Evolutionary conservation across 2,329 filamentous ascomycete genomes (phyloP).

Genomic region (Alternaria incomplexa): DNA sequence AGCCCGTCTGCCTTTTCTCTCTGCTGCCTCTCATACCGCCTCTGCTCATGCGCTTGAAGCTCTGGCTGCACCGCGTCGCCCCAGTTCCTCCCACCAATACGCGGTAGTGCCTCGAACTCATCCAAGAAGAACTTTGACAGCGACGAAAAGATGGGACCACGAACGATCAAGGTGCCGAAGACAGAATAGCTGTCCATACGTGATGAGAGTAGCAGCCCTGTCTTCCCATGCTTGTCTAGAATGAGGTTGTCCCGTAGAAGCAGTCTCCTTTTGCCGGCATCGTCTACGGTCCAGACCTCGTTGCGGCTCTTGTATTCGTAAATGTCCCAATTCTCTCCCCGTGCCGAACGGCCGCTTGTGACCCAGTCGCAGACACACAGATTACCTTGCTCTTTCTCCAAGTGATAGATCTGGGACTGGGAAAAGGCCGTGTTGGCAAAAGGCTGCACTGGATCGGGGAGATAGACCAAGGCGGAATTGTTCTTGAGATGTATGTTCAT

Average conservation of each 20-base stretch:
- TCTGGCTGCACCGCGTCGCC: slow-evolving; percentile 50
- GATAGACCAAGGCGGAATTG: slow-evolving; percentile 63
- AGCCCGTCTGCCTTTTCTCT: slow-evolving; percentile 58
- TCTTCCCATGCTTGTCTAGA: slow-evolving; percentile 62
- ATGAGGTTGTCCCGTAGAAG: slow-evolving; percentile 86
- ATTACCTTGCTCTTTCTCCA: slow-evolving; percentile 56
- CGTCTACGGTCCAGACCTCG: slow-evolving; percentile 72
- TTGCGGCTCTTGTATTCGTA: slow-evolving; percentile 81
- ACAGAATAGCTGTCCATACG: slow-evolving; percentile 77
- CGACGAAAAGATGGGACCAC: slow-evolving; percentile 70
- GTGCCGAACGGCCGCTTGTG: slow-evolving; percentile 80
- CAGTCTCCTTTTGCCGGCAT: slow-evolving; percentile 60
- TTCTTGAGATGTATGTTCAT: slow-evolving; percentile 57
- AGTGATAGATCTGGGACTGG: slow-evolving; percentile 79
- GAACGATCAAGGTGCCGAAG: slow-evolving; percentile 83
- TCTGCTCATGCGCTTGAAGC: slow-evolving; percentile 52
- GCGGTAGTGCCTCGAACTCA: slow-evolving; percentile 78
- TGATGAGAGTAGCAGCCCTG: slow-evolving; percentile 43
- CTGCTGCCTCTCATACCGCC: slow-evolving; percentile 59
- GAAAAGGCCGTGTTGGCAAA: slow-evolving; percentile 84
- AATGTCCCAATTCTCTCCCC: slow-evolving; percentile 89
- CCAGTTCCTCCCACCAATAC: slow-evolving; percentile 85
- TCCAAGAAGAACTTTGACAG: slow-evolving; percentile 77
- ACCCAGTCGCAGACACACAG: slow-evolving; percentile 94
- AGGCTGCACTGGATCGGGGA: slow-evolving; percentile 93